Base-by-base conservation (phyloP, 2,329 filamentous ascomycete genomes). In the Biscogniauxia sp. region DNA sequence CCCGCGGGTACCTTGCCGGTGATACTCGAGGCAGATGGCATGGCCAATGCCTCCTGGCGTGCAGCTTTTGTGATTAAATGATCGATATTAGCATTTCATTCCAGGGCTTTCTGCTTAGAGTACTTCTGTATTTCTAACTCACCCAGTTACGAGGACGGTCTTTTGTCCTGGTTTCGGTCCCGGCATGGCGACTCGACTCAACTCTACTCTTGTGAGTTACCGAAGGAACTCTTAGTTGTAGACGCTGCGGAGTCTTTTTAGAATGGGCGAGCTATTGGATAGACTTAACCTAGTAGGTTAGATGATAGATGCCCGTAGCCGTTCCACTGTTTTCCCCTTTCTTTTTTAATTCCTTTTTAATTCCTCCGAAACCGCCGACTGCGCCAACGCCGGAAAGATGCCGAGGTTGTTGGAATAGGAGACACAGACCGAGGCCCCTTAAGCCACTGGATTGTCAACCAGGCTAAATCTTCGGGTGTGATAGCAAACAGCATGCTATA, bases 11-110 rank as follows among this genome's bases (percentile, higher is more conserved):
- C 83, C 84, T 73, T 78, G 78, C 11, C 70, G 73, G 49, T 84
- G 79, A 56, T 85, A 86, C 62, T 84, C 82, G 1, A 79, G 67
- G 17, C 80, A 83, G 11, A 87, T 58, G 2, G 80, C 80, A 68
- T 84, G 78, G 49, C 84, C 84, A 60, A 87, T 86, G 28, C 84
- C 84, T 15, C 84, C 84, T 1, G 84, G 82, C 6, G 84, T 81
- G 68, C 84, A 86, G 15, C 84, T 86, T 53, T 32, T 45, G 55
- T 53, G 1, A 6, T 23, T 5, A 17, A 23, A 54, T 37, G 19
- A 37, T 20, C 20, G 19, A 37, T 20, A 17, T 60, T 51, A 63
- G 57, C 45, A 28, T 25, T 51, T 51, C 20, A 23, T 23, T 23
- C 5, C 23, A 23, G 23, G 23, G 5, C 23, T 23, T 23, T 51